Base-by-base conservation (phyloP, 495 filamentous ascomycete genomes). In the Penicillium pancosmium region DNA sequence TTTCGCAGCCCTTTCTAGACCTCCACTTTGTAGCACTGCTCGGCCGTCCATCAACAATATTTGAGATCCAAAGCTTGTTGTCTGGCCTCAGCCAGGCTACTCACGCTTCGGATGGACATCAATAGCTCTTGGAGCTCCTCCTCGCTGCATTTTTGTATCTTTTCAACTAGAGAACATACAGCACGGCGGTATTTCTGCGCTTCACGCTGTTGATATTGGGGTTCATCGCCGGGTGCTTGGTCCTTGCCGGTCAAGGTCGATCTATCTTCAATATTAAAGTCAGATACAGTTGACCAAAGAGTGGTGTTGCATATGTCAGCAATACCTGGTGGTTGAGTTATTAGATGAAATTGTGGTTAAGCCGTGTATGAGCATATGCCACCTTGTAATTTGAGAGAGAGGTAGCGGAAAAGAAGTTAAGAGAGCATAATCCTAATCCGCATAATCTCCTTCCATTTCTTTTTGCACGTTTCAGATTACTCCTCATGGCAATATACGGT, bases 121-220 rank as follows among this genome's bases (percentile, higher is more conserved):
- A 50, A 21, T 33, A 50, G 21, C 47, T 50, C 47, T 31, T 50
- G 21, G 27, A 50, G 47, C 27, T 50, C 47, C 27, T 23, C 27
- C 47, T 50, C 47, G 21, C 27, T 31, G 21, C 47, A 25, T 23
- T 31, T 15, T 21, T 21, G 47, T 50, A 50, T 50, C 47, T 50
- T 50, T 23, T 50, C 47, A 50, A 50, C 25, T 21, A 50, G 25
- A 11, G 47, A 16, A 21, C 16, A 50, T n/a, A 50, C 21, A 31
- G 47, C 47, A 50, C 27, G 47, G 11, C 21, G 47, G 47, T 50
- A 50, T 50, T 50, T 16, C 25, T 50, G 47, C 47, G 47, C 47
- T 50, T 50, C 47, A 21, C 25, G 27, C 27, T 50, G 47, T 40
- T 40, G 36, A 40, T 40, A n/a, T 40, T 40, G 36, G n/a, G n/a